A percentile compares a stretch with the other conserved stretches of the same genome.
Conservation (phyloP, 306 rosid species). For the Rosa multiflora region DNA sequence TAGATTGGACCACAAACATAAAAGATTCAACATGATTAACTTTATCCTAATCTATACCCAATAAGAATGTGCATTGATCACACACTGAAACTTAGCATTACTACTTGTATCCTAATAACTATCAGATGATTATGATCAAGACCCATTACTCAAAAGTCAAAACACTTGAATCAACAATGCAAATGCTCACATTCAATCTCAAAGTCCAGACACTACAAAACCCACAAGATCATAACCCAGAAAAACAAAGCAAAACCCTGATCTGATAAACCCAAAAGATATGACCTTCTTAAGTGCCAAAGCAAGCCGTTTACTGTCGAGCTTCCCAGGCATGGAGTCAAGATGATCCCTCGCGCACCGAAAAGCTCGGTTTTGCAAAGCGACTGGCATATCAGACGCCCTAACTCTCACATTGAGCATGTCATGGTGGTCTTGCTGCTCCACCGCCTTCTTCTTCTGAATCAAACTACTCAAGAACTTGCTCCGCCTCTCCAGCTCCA, state of each 20-base stretch:
- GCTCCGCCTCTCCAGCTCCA: slow-evolving; percentile 89
- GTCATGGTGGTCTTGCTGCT: slow-evolving; percentile 59
- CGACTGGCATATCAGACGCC: slow-evolving; percentile 77
- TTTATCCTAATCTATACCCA: not conserved
- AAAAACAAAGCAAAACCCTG: not conserved
- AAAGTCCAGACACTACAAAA: slow-evolving; percentile 8
- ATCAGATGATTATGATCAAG: not conserved
- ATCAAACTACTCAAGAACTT: slow-evolving; percentile 69
- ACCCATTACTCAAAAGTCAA: slow-evolving; percentile 24
- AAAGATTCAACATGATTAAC: not conserved
- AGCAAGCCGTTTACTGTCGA: slow-evolving; percentile 80
- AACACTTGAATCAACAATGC: slow-evolving; percentile 21
- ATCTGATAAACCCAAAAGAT: too few relatives aligned
- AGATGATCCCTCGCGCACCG: slow-evolving; percentile 66
- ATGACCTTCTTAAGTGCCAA: slow-evolving; percentile 83
- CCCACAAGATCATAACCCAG: slow-evolving; percentile 4
- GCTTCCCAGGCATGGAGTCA: slow-evolving; percentile 78
- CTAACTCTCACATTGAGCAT: slow-evolving; percentile 53
- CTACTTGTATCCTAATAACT: not conserved
- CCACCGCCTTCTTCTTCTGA: slow-evolving; percentile 75
- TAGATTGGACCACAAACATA: not conserved
- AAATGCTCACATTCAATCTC: slow-evolving; percentile 1
- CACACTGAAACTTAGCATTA: not conserved
- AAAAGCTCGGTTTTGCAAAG: slow-evolving; percentile 76
- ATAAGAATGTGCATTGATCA: not conserved